These are phyloP conservation scores for Debaryomyces sp. DNA, from an alignment of 1,139 yeast genomes.

Conservation along the genomic window DNA sequence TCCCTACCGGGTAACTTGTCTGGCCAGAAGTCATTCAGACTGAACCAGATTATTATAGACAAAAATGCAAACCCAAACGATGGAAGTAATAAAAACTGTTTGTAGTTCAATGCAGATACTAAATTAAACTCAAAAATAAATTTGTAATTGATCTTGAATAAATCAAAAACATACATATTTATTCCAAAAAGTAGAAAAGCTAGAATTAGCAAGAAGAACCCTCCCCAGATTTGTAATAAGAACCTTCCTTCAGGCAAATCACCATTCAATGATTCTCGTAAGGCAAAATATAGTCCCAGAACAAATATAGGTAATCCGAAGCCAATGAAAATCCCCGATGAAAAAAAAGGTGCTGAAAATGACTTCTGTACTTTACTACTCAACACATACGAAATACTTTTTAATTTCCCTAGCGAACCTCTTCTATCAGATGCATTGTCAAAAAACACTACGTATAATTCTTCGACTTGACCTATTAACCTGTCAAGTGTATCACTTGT, in stretches of 20 bases:
- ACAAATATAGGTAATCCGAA: slow-evolving; percentile 64
- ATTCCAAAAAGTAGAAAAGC: slow-evolving; percentile 65
- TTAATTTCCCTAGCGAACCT: slow-evolving; percentile 71
- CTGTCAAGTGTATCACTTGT: slow-evolving; percentile 70
- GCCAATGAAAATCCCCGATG: slow-evolving; percentile 71
- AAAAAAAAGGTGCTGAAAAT: slow-evolving; percentile 50
- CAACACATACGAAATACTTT: slow-evolving; percentile 50
- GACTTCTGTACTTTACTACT: slow-evolving; percentile 32
- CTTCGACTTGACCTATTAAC: slow-evolving; percentile 64
- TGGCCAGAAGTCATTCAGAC: slow-evolving; percentile 74
- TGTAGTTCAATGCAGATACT: slow-evolving; percentile 65
- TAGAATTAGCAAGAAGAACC: slow-evolving; percentile 69
- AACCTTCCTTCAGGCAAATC: slow-evolving; percentile 57
- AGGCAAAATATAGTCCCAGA: slow-evolving; percentile 54
- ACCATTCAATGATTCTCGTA: slow-evolving; percentile 39
- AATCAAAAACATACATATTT: slow-evolving; percentile 73
- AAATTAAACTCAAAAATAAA: slow-evolving; percentile 90
- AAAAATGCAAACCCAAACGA: slow-evolving; percentile 58
- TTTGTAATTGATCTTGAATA: slow-evolving; percentile 79
- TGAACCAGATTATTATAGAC: slow-evolving; percentile 70
- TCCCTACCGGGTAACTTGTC: slow-evolving; percentile 60
- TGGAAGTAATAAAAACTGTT: slow-evolving; percentile 67
- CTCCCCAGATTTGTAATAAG: slow-evolving; percentile 89
- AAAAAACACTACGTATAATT: slow-evolving; percentile 64
- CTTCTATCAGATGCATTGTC: slow-evolving; percentile 70